phyloP scores from a whole-genome alignment of 2,329 filamentous ascomycete genomes.

The Dactylonectria estremocensis region DNA sequence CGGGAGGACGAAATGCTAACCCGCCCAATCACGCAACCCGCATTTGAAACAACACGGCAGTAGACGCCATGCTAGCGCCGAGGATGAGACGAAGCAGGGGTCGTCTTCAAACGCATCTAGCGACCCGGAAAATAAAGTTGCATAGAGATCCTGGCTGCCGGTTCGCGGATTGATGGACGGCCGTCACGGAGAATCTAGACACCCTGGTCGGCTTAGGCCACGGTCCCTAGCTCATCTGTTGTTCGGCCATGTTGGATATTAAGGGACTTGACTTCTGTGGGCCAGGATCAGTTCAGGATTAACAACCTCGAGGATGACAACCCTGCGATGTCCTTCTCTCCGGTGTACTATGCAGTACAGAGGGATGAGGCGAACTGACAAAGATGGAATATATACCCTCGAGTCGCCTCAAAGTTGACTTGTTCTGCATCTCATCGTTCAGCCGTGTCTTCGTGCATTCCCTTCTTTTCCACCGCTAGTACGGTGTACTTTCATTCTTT shows the following conservation, averaged over 20 bases:
- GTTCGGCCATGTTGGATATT: conserved; percentile 24
- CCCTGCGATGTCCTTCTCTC: neutral
- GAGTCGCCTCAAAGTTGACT: neutral
- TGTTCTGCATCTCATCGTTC: conserved; percentile 6
- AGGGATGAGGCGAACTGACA: neutral
- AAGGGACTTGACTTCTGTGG: conserved; percentile 27
- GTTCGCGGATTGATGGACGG: neutral
- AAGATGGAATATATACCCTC: neutral
- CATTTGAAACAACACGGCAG: neutral
- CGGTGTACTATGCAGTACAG: neutral
- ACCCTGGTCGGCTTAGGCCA: neutral
- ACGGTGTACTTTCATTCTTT: conserved; percentile 25
- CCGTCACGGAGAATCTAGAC: conserved; percentile 14
- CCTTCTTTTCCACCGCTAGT: conserved; percentile 30
- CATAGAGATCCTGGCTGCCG: conserved; percentile 10
- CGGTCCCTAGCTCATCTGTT: neutral
- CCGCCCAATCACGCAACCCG: neutral
- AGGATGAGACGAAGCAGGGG: conserved; percentile 20
- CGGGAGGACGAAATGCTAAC: neutral
- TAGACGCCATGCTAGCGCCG: conserved; percentile 29
- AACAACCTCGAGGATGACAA: neutral
- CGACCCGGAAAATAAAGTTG: neutral
- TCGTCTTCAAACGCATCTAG: neutral
- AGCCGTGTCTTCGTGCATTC: conserved; percentile 31
- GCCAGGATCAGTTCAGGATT: neutral